These are phyloP conservation scores for Lipomyces starkeyi DNA, from an alignment of 805 yeast genomes.

Conservation along the genomic window DNA sequence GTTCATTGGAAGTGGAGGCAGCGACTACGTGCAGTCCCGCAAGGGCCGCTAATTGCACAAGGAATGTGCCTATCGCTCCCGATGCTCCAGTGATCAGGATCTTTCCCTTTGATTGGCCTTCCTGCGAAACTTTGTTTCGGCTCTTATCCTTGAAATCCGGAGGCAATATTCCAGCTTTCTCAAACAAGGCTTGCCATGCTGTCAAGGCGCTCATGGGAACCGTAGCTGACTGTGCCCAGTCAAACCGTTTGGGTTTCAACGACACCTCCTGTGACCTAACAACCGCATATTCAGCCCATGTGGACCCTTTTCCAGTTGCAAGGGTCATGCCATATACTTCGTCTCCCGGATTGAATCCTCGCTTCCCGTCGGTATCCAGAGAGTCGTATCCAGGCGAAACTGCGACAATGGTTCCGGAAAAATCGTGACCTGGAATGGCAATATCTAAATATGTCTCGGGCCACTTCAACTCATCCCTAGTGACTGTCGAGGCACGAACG, in stretches of 20 bases:
- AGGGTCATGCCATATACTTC: not conserved
- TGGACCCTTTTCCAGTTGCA: not conserved
- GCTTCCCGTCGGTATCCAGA: not conserved
- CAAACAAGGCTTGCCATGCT: conserved; percentile 6
- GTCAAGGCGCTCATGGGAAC: conserved; percentile 12
- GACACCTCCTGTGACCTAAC: not conserved
- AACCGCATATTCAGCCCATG: conserved; percentile 7
- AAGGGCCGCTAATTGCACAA: conserved; percentile 3
- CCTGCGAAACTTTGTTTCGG: not conserved
- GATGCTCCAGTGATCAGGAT: not conserved
- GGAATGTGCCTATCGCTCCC: not conserved
- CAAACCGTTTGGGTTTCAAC: conserved; percentile 1
- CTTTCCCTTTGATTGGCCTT: not conserved
- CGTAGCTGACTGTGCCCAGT: conserved; percentile 2
- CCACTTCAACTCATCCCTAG: conserved; percentile 6
- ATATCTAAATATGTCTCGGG: conserved; percentile 6
- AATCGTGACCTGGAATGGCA: conserved; percentile 2
- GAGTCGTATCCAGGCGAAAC: not conserved
- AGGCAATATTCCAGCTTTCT: not conserved
- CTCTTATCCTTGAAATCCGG: not conserved
- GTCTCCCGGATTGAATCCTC: not conserved
- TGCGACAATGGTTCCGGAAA: conserved; percentile 3
- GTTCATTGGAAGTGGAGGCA: conserved; percentile 6
- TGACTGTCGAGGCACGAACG: not conserved
- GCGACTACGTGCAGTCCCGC: conserved; percentile 3